phyloP scores from a whole-genome alignment of 805 yeast species.

The Wickerhamomyces bisporus region DNA sequence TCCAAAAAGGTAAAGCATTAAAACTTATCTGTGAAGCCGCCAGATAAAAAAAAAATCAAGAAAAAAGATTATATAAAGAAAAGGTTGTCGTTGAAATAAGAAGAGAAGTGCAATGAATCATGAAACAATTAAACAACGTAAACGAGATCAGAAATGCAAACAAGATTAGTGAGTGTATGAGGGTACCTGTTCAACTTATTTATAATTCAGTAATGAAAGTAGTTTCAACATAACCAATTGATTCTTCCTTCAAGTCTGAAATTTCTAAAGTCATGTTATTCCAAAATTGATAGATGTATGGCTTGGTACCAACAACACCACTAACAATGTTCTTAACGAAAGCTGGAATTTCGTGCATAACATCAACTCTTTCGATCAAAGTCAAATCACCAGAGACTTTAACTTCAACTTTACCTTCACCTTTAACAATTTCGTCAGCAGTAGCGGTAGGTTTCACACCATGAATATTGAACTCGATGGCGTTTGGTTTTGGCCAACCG shows the following conservation, averaged over 20 bases:
- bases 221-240: slow-evolving; percentile 71
- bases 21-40: no score
- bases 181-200: no score
- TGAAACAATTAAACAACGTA: no score
- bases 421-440: slow-evolving; percentile 35
- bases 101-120: no score
- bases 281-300: slow-evolving; percentile 91
- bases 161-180: no score
- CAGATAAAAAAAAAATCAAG: no score
- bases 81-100: no score
- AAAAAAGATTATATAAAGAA: no score
- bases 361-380: slow-evolving; percentile 88
- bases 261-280: slow-evolving; percentile 51
- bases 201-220: slow-evolving; percentile 57
- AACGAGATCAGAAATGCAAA: no score
- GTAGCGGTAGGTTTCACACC: slow-evolving; percentile 44
- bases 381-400: slow-evolving; percentile 57
- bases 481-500: slow-evolving; percentile 87
- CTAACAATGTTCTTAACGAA: slow-evolving; percentile 90
- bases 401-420: slow-evolving; percentile 37
- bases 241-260: slow-evolving; percentile 44
- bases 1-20: no score
- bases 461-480: slow-evolving; percentile 52
- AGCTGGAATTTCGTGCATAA: slow-evolving; percentile 93
- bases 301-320: slow-evolving; percentile 93